These are phyloP conservation scores for Tylopilus felleus DNA, from an alignment of 768 basidiomycete species.

Conservation along the genomic window DNA sequence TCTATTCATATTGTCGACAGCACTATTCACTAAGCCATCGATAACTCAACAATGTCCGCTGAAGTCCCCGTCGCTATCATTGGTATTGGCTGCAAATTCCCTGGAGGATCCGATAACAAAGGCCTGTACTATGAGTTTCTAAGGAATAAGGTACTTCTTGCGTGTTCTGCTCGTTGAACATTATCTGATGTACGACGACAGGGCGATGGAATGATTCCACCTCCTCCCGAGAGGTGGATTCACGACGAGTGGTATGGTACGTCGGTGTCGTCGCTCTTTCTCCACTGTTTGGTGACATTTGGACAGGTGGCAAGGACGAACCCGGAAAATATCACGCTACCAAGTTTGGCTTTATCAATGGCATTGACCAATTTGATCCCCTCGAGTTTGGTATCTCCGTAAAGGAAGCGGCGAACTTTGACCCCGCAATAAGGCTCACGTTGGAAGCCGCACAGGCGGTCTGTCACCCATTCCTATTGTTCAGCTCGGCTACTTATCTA, in stretches of 20 bases:
- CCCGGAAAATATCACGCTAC: conserved; percentile 30
- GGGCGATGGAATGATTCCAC: conserved; percentile 31
- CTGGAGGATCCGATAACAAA: conserved; percentile 31
- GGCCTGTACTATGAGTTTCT: conserved; percentile 30
- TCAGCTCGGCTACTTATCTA: not conserved
- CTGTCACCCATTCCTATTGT: not conserved
- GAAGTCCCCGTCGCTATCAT: conserved; percentile 29
- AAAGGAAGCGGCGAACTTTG: conserved; percentile 30
- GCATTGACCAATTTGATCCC: conserved; percentile 33
- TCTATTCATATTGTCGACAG: not conserved
- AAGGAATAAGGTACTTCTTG: conserved; percentile 23
- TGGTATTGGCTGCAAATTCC: conserved; percentile 34
- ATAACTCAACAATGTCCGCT: conserved; percentile 25
- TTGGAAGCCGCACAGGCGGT: conserved; percentile 32
- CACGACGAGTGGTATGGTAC: conserved; percentile 33
- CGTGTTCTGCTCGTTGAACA: not conserved
- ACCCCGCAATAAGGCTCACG: conserved; percentile 31
- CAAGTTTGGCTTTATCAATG: conserved; percentile 30
- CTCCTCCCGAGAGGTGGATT: conserved; percentile 28
- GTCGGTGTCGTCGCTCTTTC: not conserved
- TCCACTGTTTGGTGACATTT: not conserved
- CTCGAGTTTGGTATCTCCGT: conserved; percentile 34
- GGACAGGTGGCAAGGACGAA: conserved; percentile 28
- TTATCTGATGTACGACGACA: conserved; percentile 1
- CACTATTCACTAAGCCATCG: not conserved